These are phyloP conservation scores for Trifolium subterraneum DNA, from an alignment of 306 rosid species.

Conservation along the genomic window DNA sequence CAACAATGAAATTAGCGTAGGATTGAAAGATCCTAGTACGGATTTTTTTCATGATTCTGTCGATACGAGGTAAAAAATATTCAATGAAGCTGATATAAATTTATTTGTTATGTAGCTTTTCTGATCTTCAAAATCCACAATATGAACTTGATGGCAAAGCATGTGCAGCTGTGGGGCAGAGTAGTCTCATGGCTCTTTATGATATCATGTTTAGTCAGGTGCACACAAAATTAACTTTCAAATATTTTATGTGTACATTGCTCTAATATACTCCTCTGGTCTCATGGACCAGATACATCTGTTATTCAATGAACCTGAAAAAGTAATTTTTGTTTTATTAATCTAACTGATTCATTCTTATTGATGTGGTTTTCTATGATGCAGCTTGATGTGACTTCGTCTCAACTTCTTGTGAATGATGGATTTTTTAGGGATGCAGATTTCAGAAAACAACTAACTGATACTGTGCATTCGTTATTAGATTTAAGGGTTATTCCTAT, in stretches of 20 bases:
- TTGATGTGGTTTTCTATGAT: constrained; percentile 36
- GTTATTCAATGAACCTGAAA: no score
- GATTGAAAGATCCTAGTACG: not conserved
- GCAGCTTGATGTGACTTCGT: constrained; percentile 95
- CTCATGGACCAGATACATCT: no score
- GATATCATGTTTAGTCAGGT: constrained; percentile 95
- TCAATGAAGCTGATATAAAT: constrained; percentile 15
- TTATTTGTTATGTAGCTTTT: constrained; percentile 62
- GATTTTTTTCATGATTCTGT: constrained; percentile 20
- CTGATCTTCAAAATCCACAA: constrained; percentile 83
- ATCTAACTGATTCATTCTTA: constrained; percentile 8
- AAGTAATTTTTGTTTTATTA: not conserved
- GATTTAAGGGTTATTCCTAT: constrained; percentile 76
- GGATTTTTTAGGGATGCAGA: constrained; percentile 65
- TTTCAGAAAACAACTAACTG: constrained; percentile 77
- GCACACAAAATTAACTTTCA: not conserved
- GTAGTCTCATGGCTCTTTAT: constrained; percentile 96
- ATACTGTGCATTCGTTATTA: constrained; percentile 73
- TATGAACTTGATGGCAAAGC: constrained; percentile 82
- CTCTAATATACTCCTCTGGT: not conserved
- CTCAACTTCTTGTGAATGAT: constrained; percentile 94
- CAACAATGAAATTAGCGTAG: not conserved
- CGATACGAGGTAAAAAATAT: no score
- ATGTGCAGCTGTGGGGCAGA: constrained; percentile 94
- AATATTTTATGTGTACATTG: constrained; percentile 2